Evolutionary conservation across 2,329 filamentous ascomycete species (phyloP), one percentile per base, ranked within the genome.

Genomic region (Calonectria pseudoreteaudii): DNA sequence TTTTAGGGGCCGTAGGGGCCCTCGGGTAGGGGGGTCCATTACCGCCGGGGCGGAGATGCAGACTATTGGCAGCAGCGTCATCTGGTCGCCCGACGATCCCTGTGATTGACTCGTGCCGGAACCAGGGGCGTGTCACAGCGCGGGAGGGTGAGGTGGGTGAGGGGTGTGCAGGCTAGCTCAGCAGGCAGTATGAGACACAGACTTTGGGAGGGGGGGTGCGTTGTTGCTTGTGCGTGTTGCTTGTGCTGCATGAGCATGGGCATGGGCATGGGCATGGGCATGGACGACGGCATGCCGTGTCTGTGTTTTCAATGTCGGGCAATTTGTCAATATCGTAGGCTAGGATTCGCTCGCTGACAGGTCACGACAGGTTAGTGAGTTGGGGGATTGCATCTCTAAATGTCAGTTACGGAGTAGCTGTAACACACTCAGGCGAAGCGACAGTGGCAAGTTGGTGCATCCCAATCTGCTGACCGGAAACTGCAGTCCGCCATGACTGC

Each of bases 11-110:
- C 74, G 75, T 62, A 73, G 73, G 52, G 50, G 38, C 64, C 68
- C 62, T 74, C 68, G 73, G 69, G 75, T 70, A 69, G 72, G 70
- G 56, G 76, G 74, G 70, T 74, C 77, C 75, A 78, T 77, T 75
- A 78, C 72, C 66, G 70, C 74, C 72, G 66, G 76, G 76, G 74
- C 77, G 72, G 79, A 72, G 74, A 78, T 75, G 74, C 68, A 72
- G 70, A 77, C 76, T 77, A 80, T 80, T 80, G 77, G 71, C 73
- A 79, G 78, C 73, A 78, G 72, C 68, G 68, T 74, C 74, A 78
- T 76, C 72, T 78, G 68, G 60, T 67, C 64, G 66, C 64, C 66
- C 72, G 69, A 70, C 66, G 67, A 60, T 53, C 73, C 73, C 56
- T 58, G 70, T 64, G 58, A 38, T 68, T 72, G 70, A 66, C 66